These are phyloP conservation scores for Rostrohypoxylon terebratum DNA, from an alignment of 495 filamentous ascomycete species.

Conservation along the genomic window DNA sequence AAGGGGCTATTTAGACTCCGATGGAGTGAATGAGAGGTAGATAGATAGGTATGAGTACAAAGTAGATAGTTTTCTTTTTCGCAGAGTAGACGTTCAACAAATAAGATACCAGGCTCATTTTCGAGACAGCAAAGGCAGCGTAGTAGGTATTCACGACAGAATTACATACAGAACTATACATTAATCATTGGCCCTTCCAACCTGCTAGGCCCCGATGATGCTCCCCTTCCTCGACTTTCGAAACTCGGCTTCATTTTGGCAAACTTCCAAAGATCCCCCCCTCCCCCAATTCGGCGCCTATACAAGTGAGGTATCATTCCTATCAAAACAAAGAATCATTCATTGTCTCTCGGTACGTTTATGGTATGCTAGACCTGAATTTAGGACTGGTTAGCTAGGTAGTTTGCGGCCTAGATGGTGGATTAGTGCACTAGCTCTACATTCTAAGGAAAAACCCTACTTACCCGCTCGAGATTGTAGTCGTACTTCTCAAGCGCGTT, in stretches of 20 bases:
- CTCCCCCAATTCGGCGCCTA: slow-evolving; percentile 25
- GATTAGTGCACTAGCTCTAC: slow-evolving; percentile 46
- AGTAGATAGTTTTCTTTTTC: neutral
- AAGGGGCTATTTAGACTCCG: neutral
- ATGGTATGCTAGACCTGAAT: slow-evolving; percentile 19
- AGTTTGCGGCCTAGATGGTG: slow-evolving; percentile 58
- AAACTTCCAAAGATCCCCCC: slow-evolving; percentile 38
- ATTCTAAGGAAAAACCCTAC: slow-evolving; percentile 47
- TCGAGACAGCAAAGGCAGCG: slow-evolving; percentile 6
- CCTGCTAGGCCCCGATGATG: slow-evolving; percentile 27
- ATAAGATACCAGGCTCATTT: slow-evolving; percentile 20
- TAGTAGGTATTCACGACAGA: slow-evolving; percentile 46
- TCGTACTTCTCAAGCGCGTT: slow-evolving; percentile 91
- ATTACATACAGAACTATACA: slow-evolving; percentile 53
- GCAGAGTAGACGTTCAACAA: slow-evolving; percentile 4
- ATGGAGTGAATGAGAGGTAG: slow-evolving; percentile 1
- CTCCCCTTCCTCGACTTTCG: slow-evolving; percentile 23
- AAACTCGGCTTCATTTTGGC: slow-evolving; percentile 29
- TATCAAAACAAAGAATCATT: slow-evolving; percentile 41
- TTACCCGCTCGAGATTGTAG: slow-evolving; percentile 94
- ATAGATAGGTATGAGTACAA: neutral
- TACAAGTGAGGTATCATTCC: slow-evolving; percentile 42
- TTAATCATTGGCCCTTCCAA: slow-evolving; percentile 45
- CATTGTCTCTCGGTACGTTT: slow-evolving; percentile 24
- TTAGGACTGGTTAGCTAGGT: slow-evolving; percentile 61